These are phyloP conservation scores for Asterophora parasitica DNA, from an alignment of 768 basidiomycete genomes.

Conservation along the genomic window DNA sequence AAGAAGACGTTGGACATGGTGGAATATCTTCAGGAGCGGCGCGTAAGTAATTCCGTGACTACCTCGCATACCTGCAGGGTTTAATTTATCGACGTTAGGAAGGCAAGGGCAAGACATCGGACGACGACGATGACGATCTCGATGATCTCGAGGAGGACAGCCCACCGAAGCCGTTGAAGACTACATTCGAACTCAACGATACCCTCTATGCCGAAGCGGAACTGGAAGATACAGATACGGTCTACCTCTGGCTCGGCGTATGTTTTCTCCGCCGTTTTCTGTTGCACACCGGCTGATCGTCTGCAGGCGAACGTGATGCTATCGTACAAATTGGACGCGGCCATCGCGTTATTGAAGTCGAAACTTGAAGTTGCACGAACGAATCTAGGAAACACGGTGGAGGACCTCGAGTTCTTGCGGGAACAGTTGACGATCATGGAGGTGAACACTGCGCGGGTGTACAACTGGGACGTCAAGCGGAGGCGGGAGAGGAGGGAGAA, in stretches of 20 bases:
- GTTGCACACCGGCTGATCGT: neutral
- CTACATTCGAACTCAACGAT: slow-evolving; percentile 94
- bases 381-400: slow-evolving; percentile 61
- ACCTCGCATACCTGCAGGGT: neutral
- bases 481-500: slow-evolving; percentile 53
- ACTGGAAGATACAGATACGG: slow-evolving; percentile 80
- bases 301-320: slow-evolving; percentile 95
- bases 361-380: slow-evolving; percentile 73
- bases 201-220: slow-evolving; percentile 92
- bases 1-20: slow-evolving; percentile 90
- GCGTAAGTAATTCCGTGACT: slow-evolving; percentile 42
- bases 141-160: slow-evolving; percentile 50
- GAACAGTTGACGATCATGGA: slow-evolving; percentile 98
- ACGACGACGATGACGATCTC: slow-evolving; percentile 45
- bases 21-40: slow-evolving; percentile 66
- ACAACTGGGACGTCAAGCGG: slow-evolving; percentile 93
- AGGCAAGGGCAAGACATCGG: slow-evolving; percentile 45
- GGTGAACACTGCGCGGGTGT: slow-evolving; percentile 89
- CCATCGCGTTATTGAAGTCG: slow-evolving; percentile 64
- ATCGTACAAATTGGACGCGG: slow-evolving; percentile 81
- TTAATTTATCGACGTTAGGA: slow-evolving; percentile 38
- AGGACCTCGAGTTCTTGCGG: slow-evolving; percentile 88
- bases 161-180: slow-evolving; percentile 54
- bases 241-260: slow-evolving; percentile 96
- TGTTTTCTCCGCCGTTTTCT: slow-evolving; percentile 23